phyloP scores from a whole-genome alignment of 148 eudicot genomes.

The Camellia granthamiana region DNA sequence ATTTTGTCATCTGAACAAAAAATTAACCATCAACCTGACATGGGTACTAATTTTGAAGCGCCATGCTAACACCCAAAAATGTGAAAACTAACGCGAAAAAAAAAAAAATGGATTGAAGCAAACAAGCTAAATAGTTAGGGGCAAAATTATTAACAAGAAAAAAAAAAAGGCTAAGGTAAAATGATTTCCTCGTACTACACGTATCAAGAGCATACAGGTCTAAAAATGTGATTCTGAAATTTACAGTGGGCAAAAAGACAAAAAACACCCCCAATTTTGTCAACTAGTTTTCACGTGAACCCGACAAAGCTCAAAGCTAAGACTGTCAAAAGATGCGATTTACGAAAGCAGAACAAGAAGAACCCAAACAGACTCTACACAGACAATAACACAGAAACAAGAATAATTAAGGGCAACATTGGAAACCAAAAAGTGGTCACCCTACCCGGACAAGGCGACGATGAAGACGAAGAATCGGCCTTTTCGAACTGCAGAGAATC shows the following conservation, averaged over 20 bases:
- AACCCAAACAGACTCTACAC: not conserved
- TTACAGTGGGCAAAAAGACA: constrained; percentile 20
- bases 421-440: not conserved
- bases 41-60: no score
- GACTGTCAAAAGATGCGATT: constrained; percentile 1
- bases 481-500: constrained; percentile 78
- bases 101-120: no score
- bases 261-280: constrained; percentile 3
- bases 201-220: not conserved
- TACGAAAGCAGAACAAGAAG: not conserved
- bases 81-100: no score
- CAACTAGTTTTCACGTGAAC: constrained; percentile 18
- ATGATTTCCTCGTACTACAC: not conserved
- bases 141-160: not conserved
- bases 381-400: not conserved
- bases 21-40: no score
- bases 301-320: not conserved
- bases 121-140: no score
- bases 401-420: constrained; percentile 13
- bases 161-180: not conserved
- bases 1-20: no score
- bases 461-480: constrained; percentile 24
- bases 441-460: constrained; percentile 9
- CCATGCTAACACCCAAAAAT: no score
- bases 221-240: not conserved